Evolutionary conservation across 768 basidiomycete genomes (phyloP).

Genomic region (Psilocybe sp.): DNA sequence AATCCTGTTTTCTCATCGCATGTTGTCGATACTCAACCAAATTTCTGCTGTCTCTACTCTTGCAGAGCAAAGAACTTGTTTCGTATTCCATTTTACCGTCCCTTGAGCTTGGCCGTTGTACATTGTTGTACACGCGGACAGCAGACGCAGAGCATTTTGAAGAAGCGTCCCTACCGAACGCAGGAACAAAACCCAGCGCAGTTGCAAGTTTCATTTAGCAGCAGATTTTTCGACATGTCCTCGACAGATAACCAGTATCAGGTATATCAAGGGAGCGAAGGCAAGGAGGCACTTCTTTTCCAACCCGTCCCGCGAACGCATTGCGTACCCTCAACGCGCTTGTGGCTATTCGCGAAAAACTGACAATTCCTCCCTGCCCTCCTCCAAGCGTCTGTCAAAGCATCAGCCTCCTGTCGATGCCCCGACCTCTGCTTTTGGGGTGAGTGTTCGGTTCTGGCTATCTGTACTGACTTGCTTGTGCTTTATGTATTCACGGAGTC

Average conservation of each 20-base stretch:
- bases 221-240: neutral
- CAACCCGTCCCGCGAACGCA: no score
- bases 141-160: neutral
- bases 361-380: neutral
- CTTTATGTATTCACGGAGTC: neutral
- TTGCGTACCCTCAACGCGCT: neutral
- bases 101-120: slow-evolving; percentile 15
- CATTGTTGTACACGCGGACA: slow-evolving; percentile 1
- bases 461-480: neutral
- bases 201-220: neutral
- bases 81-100: slow-evolving; percentile 10
- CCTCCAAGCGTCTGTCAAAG: neutral
- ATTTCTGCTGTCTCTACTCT: slow-evolving; percentile 30
- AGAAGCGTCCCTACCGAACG: no score
- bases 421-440: no score
- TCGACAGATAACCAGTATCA: neutral
- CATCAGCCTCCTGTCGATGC: neutral
- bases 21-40: slow-evolving; percentile 45
- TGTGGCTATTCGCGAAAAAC: neutral
- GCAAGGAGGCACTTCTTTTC: neutral
- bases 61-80: slow-evolving; percentile 30
- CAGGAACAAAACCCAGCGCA: no score
- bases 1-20: slow-evolving; percentile 19
- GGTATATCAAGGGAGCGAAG: slow-evolving; percentile 1
- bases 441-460: no score